Percentiles rank a stretch among this genome's conserved stretches.
phyloP scores from a whole-genome alignment of 495 filamentous ascomycete species.

The Tirmania nivea region DNA sequence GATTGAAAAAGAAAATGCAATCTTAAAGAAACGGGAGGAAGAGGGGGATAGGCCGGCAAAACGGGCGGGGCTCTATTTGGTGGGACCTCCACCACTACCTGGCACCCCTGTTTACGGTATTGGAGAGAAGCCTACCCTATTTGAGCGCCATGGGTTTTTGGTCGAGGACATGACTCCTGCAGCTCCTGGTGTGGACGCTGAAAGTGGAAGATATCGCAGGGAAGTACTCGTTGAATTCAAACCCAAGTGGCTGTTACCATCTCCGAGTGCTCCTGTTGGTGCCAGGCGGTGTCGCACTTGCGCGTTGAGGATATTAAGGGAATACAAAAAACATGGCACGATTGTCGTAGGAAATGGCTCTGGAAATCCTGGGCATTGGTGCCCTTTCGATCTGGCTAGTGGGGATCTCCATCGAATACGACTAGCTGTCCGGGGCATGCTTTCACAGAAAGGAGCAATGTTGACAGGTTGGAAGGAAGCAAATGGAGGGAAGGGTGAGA shows the following conservation, averaged over 20 bases:
- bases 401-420: conserved; percentile 18
- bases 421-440: conserved; percentile 18
- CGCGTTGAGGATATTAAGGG: conserved; percentile 31
- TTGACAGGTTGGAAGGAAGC: conserved; percentile 4
- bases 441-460: conserved; percentile 4
- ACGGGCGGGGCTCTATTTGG: conserved; percentile 11
- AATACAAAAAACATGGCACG: conserved; percentile 4
- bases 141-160: conserved; percentile 42
- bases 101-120: neutral
- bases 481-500: conserved; percentile 2
- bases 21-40: conserved; percentile 3
- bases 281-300: conserved; percentile 67
- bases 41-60: conserved; percentile 4
- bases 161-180: conserved; percentile 58
- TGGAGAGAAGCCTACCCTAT: neutral
- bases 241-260: conserved; percentile 82
- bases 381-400: conserved; percentile 23
- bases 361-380: conserved; percentile 11
- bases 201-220: neutral
- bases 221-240: conserved; percentile 57
- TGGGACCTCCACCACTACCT: neutral
- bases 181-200: neutral
- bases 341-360: conserved; percentile 3
- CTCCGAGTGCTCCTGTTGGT: conserved; percentile 44
- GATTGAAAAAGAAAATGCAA: conserved; percentile 6